Evolutionary conservation across 208 protist species (phyloP).

Genomic region (Crithidia fasciculata): DNA sequence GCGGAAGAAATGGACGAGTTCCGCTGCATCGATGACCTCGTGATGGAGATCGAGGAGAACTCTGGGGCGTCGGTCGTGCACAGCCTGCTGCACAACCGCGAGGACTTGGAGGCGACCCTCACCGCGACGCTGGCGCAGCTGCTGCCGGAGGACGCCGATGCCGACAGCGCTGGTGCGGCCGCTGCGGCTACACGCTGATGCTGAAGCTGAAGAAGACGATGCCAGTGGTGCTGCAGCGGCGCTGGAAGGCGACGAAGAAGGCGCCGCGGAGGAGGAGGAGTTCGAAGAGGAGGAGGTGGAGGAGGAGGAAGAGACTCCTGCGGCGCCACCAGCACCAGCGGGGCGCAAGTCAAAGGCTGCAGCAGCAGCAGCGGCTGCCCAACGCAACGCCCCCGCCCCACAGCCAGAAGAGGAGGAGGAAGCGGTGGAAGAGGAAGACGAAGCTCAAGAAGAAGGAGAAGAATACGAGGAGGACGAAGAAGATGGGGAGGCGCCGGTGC

Average conservation of each 20-base stretch:
- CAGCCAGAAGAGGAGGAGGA: neutral
- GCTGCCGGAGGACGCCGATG: slow-evolving; percentile 70
- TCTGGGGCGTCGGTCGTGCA: slow-evolving; percentile 69
- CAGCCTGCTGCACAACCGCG: slow-evolving; percentile 75
- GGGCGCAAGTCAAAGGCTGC: neutral
- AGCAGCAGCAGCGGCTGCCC: slow-evolving; percentile 2
- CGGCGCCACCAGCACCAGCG: slow-evolving; percentile 11
- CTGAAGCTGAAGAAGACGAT: too few relatives aligned
- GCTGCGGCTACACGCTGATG: slow-evolving; percentile 15
- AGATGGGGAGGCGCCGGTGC: slow-evolving; percentile 19
- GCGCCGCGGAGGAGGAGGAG: slow-evolving; percentile 14
- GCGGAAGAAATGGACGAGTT: slow-evolving; percentile 58
- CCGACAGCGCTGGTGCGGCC: slow-evolving; percentile 13
- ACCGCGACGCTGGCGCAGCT: slow-evolving; percentile 86
- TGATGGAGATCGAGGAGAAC: slow-evolving; percentile 64
- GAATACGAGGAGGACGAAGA: slow-evolving; percentile 32
- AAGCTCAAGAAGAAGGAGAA: neutral
- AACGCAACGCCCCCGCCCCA: neutral
- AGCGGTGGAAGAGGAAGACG: neutral
- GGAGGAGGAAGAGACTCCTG: slow-evolving; percentile 19
- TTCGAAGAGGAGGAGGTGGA: slow-evolving; percentile 26
- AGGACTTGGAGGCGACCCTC: slow-evolving; percentile 81
- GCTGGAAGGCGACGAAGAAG: neutral
- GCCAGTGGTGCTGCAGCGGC: neutral
- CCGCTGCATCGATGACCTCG: slow-evolving; percentile 71